These are phyloP conservation scores for Phialophora expanda DNA, from an alignment of 2,329 filamentous ascomycete species.

Conservation along the genomic window DNA sequence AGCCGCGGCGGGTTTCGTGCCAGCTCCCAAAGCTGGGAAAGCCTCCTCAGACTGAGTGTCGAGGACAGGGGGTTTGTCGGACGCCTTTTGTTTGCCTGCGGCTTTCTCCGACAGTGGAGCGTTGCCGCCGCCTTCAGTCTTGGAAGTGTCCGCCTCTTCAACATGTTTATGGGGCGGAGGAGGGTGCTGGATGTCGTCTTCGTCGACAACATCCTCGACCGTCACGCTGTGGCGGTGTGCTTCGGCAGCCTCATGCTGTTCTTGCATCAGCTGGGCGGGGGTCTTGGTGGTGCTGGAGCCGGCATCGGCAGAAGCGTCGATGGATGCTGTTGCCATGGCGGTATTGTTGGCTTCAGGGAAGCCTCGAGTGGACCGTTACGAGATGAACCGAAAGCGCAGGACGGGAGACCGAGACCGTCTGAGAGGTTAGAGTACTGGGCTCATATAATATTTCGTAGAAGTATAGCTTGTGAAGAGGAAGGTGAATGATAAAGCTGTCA, in stretches of 20 bases:
- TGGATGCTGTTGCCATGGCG: conserved; percentile 32
- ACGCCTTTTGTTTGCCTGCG: conserved; percentile 69
- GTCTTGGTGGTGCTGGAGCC: conserved; percentile 46
- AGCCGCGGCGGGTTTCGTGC: conserved; percentile 69
- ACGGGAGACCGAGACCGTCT: conserved; percentile 29
- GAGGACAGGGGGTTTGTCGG: conserved; percentile 57
- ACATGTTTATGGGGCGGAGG: conserved; percentile 51
- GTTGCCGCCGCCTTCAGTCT: conserved; percentile 55
- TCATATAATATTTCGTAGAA: conserved; percentile 24
- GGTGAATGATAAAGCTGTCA: conserved; percentile 8
- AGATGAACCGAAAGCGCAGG: conserved; percentile 30
- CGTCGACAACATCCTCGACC: conserved; percentile 80
- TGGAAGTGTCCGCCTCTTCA: conserved; percentile 41
- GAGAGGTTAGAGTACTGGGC: conserved; percentile 20
- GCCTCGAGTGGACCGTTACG: conserved; percentile 35
- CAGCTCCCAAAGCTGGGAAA: conserved; percentile 87
- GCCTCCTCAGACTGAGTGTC: conserved; percentile 88
- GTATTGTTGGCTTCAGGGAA: conserved; percentile 30
- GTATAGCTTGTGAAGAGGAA: background rate
- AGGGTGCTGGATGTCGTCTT: conserved; percentile 70
- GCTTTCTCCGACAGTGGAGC: conserved; percentile 65
- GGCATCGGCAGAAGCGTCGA: conserved; percentile 34
- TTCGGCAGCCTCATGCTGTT: conserved; percentile 59
- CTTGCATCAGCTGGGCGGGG: conserved; percentile 59
- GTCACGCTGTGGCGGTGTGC: conserved; percentile 62